Evolutionary conservation across 2,329 filamentous ascomycete genomes (phyloP), one percentile per base, ranked within the genome.

Genomic region (Fusarium clavum): DNA sequence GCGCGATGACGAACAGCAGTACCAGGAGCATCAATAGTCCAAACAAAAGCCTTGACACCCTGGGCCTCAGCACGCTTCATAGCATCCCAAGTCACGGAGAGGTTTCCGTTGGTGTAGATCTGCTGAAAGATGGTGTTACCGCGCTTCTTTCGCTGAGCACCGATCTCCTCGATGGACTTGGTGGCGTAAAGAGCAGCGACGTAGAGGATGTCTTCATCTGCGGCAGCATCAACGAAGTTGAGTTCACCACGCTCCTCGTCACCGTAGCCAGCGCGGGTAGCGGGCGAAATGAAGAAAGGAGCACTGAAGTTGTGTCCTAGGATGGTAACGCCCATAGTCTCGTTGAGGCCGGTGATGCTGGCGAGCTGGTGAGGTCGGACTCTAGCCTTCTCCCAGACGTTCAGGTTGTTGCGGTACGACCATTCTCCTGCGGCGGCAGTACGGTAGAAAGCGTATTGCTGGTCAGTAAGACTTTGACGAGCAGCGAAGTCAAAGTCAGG

Each of bases 401-500:
- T 83, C 8, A 86, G 79, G 73, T 86, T 86, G 76, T 85, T 83
- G 49, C 83, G 80, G 79, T 86, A 86, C 1, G 81, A 70, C 83
- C 82, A 86, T 72, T 86, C 84, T 48, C 83, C 83, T 6, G 81
- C 84, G 10, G 83, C 82, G 18, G 81, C 84, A 59, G 81, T 83
- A 29, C 84, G 81, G 76, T 86, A 86, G 77, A 84, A 86, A 16
- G 83, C 81, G 64, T 84, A 86, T 29, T 81, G 71, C 24, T 80
- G 77, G 30, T 72, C 73, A 55, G 79, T 79, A 68, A 86, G 76
- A 65, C 80, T 77, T 58, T 82, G 80, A 14, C 82, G 79, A 20
- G 83, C 84, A 6, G 82, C 82, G 75, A 79, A 86, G 54, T 86
- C 83, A 59, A 86, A 86, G 75, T 86, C 84, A 10, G 82, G 82